Base-by-base conservation (phyloP, 2,329 filamentous ascomycete species). In the Aspergillus pseudoglaucus region DNA sequence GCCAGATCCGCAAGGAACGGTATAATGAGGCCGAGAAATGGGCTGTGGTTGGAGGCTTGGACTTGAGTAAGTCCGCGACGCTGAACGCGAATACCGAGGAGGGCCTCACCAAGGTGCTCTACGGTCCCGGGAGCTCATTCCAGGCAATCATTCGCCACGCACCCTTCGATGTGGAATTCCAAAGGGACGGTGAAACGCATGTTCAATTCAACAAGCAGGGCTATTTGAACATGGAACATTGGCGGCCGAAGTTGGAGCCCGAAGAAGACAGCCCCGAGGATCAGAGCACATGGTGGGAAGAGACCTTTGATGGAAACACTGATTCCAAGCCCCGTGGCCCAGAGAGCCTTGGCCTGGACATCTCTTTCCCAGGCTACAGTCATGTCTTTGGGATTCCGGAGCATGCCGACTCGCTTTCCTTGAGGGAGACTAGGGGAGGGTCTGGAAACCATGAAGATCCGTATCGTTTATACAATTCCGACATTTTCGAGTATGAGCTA, bases 241-340 rank as follows among this genome's bases (percentile, higher is more conserved):
- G 93, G 93, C 79, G 93, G 51, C 79, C 85, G 39, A 95, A 95
- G 78, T 71, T 89, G 14, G 90, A 95, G 47, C 75, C 70, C 23
- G 70, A 72, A 35, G 81, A 83, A 48, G 77, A 73, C 53, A 72
- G 66, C 32, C 62, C 66, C 32, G 60, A 71, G 9, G 77, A 75
- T 55, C 87, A 96, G 64, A 87, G 84, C 70, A 96, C 90, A 3
- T 96, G 90, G 89, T 98, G 93, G 93, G 93, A 98, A 6, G 93
- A 98, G 73, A 82, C 80, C 0, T 98, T 98, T 67, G 91, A 91
- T 54, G 90, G 91, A 52, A 95, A 93, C 66, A 97, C 90, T 0
- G 93, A 98, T 68, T 82, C 85, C 4, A 98, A 98, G 71, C 91
- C 93, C n/a, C 83, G 84, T 61, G 93, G 93, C 1, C 93, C 93